These are phyloP conservation scores for Pinus albicaulis DNA, from an alignment of 75 land plant species.

Conservation along the genomic window DNA sequence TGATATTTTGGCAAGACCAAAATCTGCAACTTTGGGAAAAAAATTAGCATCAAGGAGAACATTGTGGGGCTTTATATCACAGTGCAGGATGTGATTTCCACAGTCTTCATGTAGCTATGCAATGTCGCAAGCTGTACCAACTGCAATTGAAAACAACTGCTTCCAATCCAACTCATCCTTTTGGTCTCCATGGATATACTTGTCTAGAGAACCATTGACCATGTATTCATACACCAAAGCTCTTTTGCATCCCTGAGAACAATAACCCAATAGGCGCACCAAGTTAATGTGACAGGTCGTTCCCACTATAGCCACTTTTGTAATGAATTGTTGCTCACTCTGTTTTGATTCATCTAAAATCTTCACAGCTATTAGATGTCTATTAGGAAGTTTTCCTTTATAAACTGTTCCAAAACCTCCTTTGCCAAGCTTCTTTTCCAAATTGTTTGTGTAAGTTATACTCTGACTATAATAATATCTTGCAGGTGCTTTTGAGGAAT, in stretches of 20 bases:
- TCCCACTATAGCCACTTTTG: constrained; percentile 26
- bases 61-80: constrained; percentile 16
- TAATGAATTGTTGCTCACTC: background rate
- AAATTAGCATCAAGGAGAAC: constrained; percentile 25
- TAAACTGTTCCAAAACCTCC: constrained; percentile 14
- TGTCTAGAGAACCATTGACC: constrained; percentile 13
- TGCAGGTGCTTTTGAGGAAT: background rate
- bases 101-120: constrained; percentile 10
- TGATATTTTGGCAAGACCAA: too few relatives aligned
- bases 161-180: background rate
- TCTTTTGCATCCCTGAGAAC: constrained; percentile 3
- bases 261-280: constrained; percentile 37
- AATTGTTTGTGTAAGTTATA: constrained; percentile 7
- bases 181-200: background rate
- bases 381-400: constrained; percentile 8
- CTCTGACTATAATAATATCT: background rate
- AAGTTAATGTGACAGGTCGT: constrained; percentile 31
- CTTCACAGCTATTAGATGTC: background rate
- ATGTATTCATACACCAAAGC: constrained; percentile 27
- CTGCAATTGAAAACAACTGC: background rate
- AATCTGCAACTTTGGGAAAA: constrained; percentile 33
- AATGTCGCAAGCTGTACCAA: background rate
- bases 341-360: background rate
- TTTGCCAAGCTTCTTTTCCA: constrained; percentile 3
- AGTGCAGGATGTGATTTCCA: background rate